Evolutionary conservation across 2,329 filamentous ascomycete species (phyloP), one percentile per base, ranked within the genome.

Genomic region (Fusarium xyrophilum): DNA sequence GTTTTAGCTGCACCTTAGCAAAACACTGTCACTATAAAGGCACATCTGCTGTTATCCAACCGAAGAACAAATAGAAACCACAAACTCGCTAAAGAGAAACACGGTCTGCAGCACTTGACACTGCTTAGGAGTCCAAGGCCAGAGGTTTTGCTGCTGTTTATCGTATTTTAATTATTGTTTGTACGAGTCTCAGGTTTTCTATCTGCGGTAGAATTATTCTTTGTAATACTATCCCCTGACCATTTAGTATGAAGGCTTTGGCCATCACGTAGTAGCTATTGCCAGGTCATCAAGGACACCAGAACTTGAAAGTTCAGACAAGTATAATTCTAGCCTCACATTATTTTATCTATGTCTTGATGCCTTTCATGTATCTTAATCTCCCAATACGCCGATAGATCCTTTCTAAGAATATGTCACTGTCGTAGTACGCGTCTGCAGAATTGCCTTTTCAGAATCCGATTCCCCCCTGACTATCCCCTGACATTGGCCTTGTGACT

Each of bases 371-470:
- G 9, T 19, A 36, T 50, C 30, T 14, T 12, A 14, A n/a, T n/a
- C 23, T 9, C 32, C 5, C 1, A 27, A 36, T 2, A 2, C 17
- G 5, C 30, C 46, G 6, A 25, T 19, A 32, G 11, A 4, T 4
- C 2, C 6, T 13, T 3, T 25, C 13, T n/a, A 53, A 25, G 60
- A 62, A 6, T 63, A 63, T 6, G 33, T 19, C 14, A 63, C 48
- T 14, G 42, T 61, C 3, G 47, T 63, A 42, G 40, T 63, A 15
- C 57, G 57, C 13, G 54, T 65, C 27, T 65, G 60, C 14, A 65
- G 27, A 13, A 65, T 65, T 25, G 47, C 62, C 47, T 65, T 65
- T 17, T 65, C 62, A 25, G 60, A 65, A 17, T 50, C 48, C 3
- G 47, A 54, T n/a, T 65, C 62, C 4, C 42, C 42, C 60, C 5